Base-by-base conservation (phyloP, 768 basidiomycete species). In the Tulasnella sp. region DNA sequence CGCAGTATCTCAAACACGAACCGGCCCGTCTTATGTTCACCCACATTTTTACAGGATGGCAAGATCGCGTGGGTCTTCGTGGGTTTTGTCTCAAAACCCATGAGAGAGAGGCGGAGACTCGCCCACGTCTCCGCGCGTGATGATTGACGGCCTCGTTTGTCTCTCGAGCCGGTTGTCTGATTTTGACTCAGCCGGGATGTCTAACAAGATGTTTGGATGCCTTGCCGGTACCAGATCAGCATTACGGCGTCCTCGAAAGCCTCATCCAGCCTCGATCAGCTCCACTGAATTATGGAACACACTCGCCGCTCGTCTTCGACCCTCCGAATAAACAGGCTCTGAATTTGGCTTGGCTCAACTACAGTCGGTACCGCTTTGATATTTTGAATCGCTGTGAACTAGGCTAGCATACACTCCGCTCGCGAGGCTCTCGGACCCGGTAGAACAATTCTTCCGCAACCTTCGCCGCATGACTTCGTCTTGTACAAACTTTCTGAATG, bases 41-140 rank as follows among this genome's bases (percentile, higher is more conserved):
- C 57, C 57, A 61, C 23, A 18, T 26, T 61, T 61, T 29, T 6
- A 9, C n/a, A 61, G 57, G 29, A 61, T 7, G n/a, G 57, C 57
- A 61, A 16, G 23, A n/a, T 1, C n/a, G 20, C 57, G 57, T 61
- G 57, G 57, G 57, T 26, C 29, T 61, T 61, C 57, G 57, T 61
- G 57, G 57, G 57, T 26, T 61, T 61, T 61, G 57, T 61, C 57
- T 61, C 57, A 29, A 61, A 61, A 61, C 57, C 46, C 46, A 48
- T 48, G 46, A 48, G 20, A 48, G 46, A 3, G 20, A 29, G 5
- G 29, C 57, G 57, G 57, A 16, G 13, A 13, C n/a, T 7, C n/a
- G 57, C 11, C 18, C 23, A 15, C n/a, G 18, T 55, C 18, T 55
- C 40, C 40, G 40, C 11, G 7, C n/a, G n/a, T n/a, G n/a, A 51